Conservation (phyloP, 495 filamentous ascomycete genomes). For the Monascus purpureus region DNA sequence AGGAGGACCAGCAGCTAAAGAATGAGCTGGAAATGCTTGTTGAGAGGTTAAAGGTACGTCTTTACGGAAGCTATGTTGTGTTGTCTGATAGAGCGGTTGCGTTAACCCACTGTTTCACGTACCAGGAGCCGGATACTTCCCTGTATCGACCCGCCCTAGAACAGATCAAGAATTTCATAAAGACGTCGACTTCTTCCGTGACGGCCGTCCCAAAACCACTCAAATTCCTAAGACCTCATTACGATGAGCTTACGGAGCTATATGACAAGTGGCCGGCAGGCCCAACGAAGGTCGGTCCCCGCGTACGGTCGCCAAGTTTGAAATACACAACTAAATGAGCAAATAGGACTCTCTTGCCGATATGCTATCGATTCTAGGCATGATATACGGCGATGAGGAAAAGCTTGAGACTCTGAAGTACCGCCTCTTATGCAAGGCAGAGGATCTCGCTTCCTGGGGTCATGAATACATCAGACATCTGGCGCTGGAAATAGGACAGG, state of each 20-base stretch:
- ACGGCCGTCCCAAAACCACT: constrained; percentile 96
- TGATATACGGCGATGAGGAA: constrained; percentile 97
- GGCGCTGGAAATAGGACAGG: constrained; percentile 88
- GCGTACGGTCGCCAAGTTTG: no score
- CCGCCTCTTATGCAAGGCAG: constrained; percentile 73
- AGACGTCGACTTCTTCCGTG: constrained; percentile 98
- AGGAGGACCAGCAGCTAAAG: constrained; percentile 97
- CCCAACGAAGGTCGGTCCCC: constrained; percentile 54
- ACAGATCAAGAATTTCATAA: constrained; percentile 93
- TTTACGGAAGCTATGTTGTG: constrained; percentile 1
- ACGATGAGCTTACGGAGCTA: constrained; percentile 66
- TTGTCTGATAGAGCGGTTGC: constrained; percentile 6
- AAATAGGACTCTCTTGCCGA: constrained; percentile 69
- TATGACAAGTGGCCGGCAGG: constrained; percentile 82
- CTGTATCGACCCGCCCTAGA: constrained; percentile 89
- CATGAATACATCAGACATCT: constrained; percentile 97
- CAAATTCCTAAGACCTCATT: constrained; percentile 95
- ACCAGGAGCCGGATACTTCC: constrained; percentile 67
- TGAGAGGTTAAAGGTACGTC: constrained; percentile 73
- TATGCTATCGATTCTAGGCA: constrained; percentile 91
- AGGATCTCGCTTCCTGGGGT: constrained; percentile 93
- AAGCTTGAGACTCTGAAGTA: constrained; percentile 93
- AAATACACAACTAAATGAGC: no score
- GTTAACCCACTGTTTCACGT: constrained; percentile 10
- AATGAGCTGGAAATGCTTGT: constrained; percentile 97